Conservation (phyloP, 176 grass and related monocot genomes). For the Carex myosuroides region DNA sequence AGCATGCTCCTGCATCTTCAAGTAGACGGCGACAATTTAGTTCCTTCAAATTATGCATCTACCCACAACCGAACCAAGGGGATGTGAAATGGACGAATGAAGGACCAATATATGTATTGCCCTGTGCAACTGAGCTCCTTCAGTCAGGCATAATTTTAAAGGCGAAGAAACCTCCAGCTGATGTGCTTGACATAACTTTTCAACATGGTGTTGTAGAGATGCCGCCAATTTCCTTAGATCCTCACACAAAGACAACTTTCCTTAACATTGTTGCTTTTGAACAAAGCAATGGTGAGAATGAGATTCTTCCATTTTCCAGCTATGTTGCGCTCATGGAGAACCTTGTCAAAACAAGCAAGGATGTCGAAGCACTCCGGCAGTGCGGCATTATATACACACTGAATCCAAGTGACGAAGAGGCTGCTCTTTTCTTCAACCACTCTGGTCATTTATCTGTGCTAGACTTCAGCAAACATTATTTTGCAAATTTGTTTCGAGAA, state of each 20-base stretch:
- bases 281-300: not conserved
- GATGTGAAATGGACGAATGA: not conserved
- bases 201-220: not conserved
- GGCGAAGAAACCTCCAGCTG: not conserved
- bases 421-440: constrained; percentile 5
- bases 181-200: constrained; percentile 9
- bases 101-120: not conserved
- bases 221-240: not conserved
- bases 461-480: not conserved
- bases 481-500: constrained; percentile 5
- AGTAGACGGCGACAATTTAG: not conserved
- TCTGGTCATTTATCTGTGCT: not conserved
- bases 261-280: constrained; percentile 13
- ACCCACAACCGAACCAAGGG: not conserved
- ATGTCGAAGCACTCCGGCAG: not conserved
- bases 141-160: not conserved
- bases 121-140: constrained; percentile 5
- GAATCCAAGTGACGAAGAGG: not conserved
- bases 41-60: not conserved
- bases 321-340: constrained; percentile 4
- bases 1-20: not conserved
- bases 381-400: not conserved
- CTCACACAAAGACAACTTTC: not conserved
- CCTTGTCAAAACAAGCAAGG: constrained; percentile 18
- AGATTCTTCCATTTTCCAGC: not conserved